Base-by-base conservation (phyloP, 495 filamentous ascomycete genomes). In the Xylona heveae region DNA sequence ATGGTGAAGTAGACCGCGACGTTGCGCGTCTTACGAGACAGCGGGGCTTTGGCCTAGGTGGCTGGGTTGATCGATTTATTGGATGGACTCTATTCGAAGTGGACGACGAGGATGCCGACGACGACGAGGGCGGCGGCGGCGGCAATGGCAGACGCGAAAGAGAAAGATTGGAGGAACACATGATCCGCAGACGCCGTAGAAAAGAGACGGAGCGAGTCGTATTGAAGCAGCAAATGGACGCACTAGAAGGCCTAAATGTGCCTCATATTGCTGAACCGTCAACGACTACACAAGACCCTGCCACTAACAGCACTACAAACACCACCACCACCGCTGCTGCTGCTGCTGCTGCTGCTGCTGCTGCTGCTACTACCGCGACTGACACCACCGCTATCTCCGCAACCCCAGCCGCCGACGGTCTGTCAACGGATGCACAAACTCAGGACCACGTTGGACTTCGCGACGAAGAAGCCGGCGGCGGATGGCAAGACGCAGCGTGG, bases 401-500 rank as follows among this genome's bases (percentile, higher is more conserved):
- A n/a, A n/a, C n/a, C n/a, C 24, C 34, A 10, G 23, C 23, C 3
- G 15, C 25, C 1, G 19, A 24, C 13, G 26, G 28, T n/a, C 9
- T 18, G 13, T 21, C 13, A 8, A 18, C n/a, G 12, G 37, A 18
- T 3, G 34, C 8, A 26, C 19, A 33, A 16, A 22, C 16, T 17
- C 6, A 31, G 30, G 59, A 64, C 19, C 58, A 70, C 31, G 61
- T 57, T 8, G 68, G 72, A 9, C n/a, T n/a, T n/a, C n/a, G n/a
- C n/a, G n/a, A n/a, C n/a, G n/a, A n/a, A n/a, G n/a, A n/a, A n/a
- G n/a, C n/a, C n/a, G n/a, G n/a, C n/a, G n/a, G n/a, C n/a, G 71
- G 66, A 6, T 90, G 78, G 82, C 64, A 74, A 37, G 83, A 91
- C 56, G 82, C 78, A 22, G 65, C 74, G 17, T 93, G 80, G 83